These are phyloP conservation scores for Raphanus sativus DNA, from an alignment of 345 rosid species.

Conservation along the genomic window DNA sequence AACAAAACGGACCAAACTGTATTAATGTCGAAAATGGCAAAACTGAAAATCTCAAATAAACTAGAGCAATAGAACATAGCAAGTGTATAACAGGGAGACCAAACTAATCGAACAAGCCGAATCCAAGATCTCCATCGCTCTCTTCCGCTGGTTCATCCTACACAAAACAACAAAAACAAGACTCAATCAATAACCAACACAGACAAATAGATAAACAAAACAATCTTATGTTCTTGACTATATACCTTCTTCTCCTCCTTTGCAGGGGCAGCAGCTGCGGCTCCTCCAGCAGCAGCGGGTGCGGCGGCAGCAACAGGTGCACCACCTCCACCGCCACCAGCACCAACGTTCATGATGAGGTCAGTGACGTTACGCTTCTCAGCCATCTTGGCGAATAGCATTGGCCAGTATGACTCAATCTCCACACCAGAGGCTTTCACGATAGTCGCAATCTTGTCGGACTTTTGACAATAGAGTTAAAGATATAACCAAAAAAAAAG, in stretches of 20 bases:
- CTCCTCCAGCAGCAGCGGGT: slow-evolving; percentile 46
- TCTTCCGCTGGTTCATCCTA: slow-evolving; percentile 72
- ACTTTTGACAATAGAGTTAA: slow-evolving; percentile 34
- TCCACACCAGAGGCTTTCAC: slow-evolving; percentile 62
- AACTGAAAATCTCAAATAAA: slow-evolving; percentile 21
- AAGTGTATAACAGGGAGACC: background rate
- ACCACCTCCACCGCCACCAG: slow-evolving; percentile 68
- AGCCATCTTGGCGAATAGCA: slow-evolving; percentile 72
- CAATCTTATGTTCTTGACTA: background rate
- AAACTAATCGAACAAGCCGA: slow-evolving; percentile 69
- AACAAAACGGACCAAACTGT: slow-evolving; percentile 8
- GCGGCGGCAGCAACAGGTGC: slow-evolving; percentile 44
- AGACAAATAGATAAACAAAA: background rate
- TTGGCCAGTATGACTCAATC: slow-evolving; percentile 81
- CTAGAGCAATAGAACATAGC: slow-evolving; percentile 12
- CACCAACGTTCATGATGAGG: slow-evolving; percentile 65
- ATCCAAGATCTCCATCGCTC: slow-evolving; percentile 86
- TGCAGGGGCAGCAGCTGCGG: slow-evolving; percentile 49
- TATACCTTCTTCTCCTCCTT: slow-evolving; percentile 63
- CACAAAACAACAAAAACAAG: background rate
- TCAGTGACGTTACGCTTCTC: slow-evolving; percentile 67
- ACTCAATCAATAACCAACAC: background rate
- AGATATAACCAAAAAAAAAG: background rate
- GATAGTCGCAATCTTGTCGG: slow-evolving; percentile 68
- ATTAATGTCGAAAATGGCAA: slow-evolving; percentile 15